These are phyloP conservation scores for Apophysomyces elegans DNA, from an alignment of 371 early-diverging fungal genomes.

Conservation along the genomic window DNA sequence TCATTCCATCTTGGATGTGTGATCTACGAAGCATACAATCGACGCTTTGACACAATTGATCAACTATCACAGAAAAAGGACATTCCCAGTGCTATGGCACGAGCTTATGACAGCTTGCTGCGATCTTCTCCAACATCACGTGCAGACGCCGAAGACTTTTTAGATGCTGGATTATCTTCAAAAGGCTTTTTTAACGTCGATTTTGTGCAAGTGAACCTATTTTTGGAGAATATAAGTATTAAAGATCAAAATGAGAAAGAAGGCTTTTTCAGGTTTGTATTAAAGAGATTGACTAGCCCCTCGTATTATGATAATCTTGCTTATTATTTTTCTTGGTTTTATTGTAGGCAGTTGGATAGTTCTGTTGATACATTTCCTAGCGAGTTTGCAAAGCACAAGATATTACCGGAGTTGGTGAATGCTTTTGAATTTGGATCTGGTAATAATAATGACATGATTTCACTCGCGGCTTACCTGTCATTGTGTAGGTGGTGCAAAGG, in stretches of 20 bases:
- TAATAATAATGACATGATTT: constrained; percentile 11
- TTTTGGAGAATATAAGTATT: constrained; percentile 86
- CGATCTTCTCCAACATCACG: constrained; percentile 61
- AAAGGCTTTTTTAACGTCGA: constrained; percentile 79
- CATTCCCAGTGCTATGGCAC: constrained; percentile 67
- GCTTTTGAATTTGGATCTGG: constrained; percentile 92
- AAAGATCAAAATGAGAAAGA: constrained; percentile 85
- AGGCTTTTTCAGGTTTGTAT: constrained; percentile 62
- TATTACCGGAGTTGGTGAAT: constrained; percentile 88
- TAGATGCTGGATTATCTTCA: constrained; percentile 65
- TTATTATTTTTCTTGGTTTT: constrained; percentile 16
- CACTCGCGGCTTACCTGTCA: neutral
- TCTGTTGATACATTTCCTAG: constrained; percentile 75
- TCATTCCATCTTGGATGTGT: constrained; percentile 83
- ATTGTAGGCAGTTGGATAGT: constrained; percentile 54
- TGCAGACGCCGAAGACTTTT: constrained; percentile 67
- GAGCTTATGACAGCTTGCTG: constrained; percentile 56
- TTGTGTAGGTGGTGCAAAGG: constrained; percentile 75
- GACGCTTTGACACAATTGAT: constrained; percentile 62
- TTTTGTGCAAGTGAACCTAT: constrained; percentile 77
- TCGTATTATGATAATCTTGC: neutral
- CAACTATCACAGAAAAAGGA: constrained; percentile 57
- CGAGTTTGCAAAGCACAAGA: constrained; percentile 86
- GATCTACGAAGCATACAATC: constrained; percentile 83
- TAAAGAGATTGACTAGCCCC: constrained; percentile 16